These are phyloP conservation scores for Trichoderma breve DNA, from an alignment of 2,329 filamentous ascomycete species.

Conservation along the genomic window DNA sequence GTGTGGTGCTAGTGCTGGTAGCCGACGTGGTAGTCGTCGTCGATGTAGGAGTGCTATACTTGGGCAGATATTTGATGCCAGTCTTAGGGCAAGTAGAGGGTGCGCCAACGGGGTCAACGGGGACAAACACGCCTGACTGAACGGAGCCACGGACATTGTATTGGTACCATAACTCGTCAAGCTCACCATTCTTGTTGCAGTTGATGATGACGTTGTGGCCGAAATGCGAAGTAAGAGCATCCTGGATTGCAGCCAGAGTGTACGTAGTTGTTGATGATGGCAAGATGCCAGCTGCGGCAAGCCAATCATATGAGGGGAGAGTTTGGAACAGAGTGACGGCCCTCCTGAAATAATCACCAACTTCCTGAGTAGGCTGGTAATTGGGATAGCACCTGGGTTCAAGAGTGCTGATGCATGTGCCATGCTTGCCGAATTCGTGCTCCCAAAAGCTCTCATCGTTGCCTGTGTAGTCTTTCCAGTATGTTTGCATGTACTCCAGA, in stretches of 20 bases:
- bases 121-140: conserved; percentile 58
- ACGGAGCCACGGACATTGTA: conserved; percentile 59
- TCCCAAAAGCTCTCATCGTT: conserved; percentile 66
- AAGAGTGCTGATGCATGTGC: conserved; percentile 67
- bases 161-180: conserved; percentile 60
- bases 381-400: conserved; percentile 62
- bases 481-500: conserved; percentile 64
- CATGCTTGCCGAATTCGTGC: conserved; percentile 74
- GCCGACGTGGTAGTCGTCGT: not conserved
- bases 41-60: not conserved
- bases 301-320: conserved; percentile 62
- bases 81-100: conserved; percentile 62
- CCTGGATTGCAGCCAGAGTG: conserved; percentile 55
- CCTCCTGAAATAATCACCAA: conserved; percentile 65
- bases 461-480: conserved; percentile 69
- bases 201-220: conserved; percentile 58
- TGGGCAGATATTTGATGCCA: conserved; percentile 56
- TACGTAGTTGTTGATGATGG: conserved; percentile 56
- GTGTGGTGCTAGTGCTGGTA: not conserved
- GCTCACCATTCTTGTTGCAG: conserved; percentile 44
- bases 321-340: conserved; percentile 64
- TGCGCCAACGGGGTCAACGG: conserved; percentile 53
- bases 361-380: conserved; percentile 61
- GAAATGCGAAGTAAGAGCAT: conserved; percentile 51
- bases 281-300: conserved; percentile 58